Evolutionary conservation across 164 flowering plant genomes (phyloP), one percentile per base, ranked within the genome.

Genomic region (Macadamia tetraphylla): DNA sequence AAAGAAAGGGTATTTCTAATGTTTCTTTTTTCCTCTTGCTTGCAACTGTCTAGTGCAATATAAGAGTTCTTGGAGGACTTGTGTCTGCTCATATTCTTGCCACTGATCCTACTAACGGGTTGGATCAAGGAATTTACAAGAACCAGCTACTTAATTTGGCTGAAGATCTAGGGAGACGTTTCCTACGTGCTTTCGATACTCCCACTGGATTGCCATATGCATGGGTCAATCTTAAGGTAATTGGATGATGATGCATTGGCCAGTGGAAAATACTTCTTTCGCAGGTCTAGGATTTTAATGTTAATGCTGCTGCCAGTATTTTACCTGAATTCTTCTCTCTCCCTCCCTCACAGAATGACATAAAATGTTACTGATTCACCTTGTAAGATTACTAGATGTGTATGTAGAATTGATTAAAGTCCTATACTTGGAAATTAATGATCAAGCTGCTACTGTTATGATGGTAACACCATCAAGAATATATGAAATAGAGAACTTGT

Each of bases 51-150:
- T 81, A 94, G 99, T 90, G 98, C 92, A 94, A 94, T 91, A 94
- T 94, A 81, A 84, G 99, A 88, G 92, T 88, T 79, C 99, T 94
- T 81, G 99, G 99, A 80, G 99, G 99, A 80, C 99, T 94, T 82
- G 88, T 94, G 75, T 92, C 99, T 80, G 98, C 96, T 82, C 99
- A 94, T 84, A 77, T 94, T 79, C 98, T 94, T 86, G 98, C 99
- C 67, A 88, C 96, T 88, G 94, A 92, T 85, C 81, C 95, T 77
- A 70, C 82, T 56, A 83, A 87, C 82, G 85, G 90, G 91, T 78
- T 90, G 69, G 74, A 75, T 72, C 81, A 79, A 77, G 88, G 92
- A 76, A 68, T 71, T 63, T 94, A 94, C 77, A 77, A 79, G 61
- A 87, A 88, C 70, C 87, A 94, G 77, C 85, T 94, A 43, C 94